These are phyloP conservation scores for Aspergillus sclerotioniger DNA, from an alignment of 495 filamentous ascomycete species.

Conservation along the genomic window DNA sequence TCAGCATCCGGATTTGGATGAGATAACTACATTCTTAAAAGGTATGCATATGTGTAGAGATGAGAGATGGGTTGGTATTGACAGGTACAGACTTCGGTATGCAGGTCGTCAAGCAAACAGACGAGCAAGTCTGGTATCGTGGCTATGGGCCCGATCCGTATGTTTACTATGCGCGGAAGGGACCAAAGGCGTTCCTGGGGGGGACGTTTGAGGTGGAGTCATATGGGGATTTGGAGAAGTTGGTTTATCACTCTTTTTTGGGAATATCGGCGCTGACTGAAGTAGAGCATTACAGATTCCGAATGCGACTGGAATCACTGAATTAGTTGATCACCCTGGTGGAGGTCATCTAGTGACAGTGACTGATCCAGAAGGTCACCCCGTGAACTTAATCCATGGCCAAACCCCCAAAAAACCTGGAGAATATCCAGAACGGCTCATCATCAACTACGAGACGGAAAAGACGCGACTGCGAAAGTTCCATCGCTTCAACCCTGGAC, in stretches of 20 bases:
- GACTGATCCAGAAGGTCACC: constrained; percentile 37
- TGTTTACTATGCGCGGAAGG: constrained; percentile 48
- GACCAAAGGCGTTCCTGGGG: constrained; percentile 52
- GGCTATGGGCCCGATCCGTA: constrained; percentile 60
- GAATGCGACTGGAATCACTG: constrained; percentile 1
- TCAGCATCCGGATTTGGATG: constrained; percentile 41
- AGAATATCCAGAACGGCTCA: constrained; percentile 24
- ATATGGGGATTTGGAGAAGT: background rate
- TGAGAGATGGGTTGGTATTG: background rate
- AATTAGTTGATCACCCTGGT: constrained; percentile 28
- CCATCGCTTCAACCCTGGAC: constrained; percentile 49
- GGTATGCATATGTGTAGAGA: constrained; percentile 11
- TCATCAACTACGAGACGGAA: constrained; percentile 29
- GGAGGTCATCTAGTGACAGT: constrained; percentile 33
- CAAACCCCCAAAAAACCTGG: constrained; percentile 19
- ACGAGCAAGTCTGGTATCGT: constrained; percentile 53
- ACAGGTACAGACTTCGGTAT: constrained; percentile 53
- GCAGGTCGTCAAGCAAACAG: constrained; percentile 37
- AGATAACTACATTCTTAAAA: constrained; percentile 36
- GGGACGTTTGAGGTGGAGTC: constrained; percentile 23
- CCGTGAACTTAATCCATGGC: constrained; percentile 34
- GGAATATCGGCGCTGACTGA: background rate
- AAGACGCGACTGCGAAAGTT: constrained; percentile 31
- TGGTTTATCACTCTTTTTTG: background rate
- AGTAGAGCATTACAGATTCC: background rate